Evolutionary conservation across 495 filamentous ascomycete genomes (phyloP).

Genomic region (Jackrogersella minutella): DNA sequence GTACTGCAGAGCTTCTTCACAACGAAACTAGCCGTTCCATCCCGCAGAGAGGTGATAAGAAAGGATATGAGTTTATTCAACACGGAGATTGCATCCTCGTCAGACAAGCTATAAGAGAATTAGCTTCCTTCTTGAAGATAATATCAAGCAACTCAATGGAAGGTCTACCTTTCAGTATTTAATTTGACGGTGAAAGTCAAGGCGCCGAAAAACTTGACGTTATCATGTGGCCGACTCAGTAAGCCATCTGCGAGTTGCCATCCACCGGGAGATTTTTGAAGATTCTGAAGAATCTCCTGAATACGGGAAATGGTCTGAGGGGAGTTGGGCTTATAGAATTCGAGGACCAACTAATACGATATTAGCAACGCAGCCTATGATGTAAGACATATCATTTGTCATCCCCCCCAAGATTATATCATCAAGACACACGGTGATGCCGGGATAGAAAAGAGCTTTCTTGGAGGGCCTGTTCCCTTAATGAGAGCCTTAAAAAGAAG

Average conservation of each 20-base stretch:
- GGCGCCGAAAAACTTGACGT: slow-evolving; percentile 92
- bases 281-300: slow-evolving; percentile 75
- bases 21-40: slow-evolving; percentile 70
- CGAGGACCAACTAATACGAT: slow-evolving; percentile 60
- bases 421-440: no score
- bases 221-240: slow-evolving; percentile 67
- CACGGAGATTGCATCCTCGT: slow-evolving; percentile 67
- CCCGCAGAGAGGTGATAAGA: slow-evolving; percentile 66
- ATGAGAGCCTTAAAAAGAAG: neutral
- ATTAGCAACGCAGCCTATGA: neutral
- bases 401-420: no score
- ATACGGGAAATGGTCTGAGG: slow-evolving; percentile 69
- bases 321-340: slow-evolving; percentile 75
- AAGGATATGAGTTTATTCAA: slow-evolving; percentile 75
- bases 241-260: slow-evolving; percentile 86
- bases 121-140: slow-evolving; percentile 56
- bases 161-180: slow-evolving; percentile 81
- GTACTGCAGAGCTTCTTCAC: slow-evolving; percentile 84
- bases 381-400: no score
- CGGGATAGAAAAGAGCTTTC: neutral
- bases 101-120: slow-evolving; percentile 59
- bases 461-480: neutral
- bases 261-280: slow-evolving; percentile 80
- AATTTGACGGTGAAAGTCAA: slow-evolving; percentile 92
- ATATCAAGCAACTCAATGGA: neutral